Conservation (phyloP, 1,284 basidiomycete species). For the Polyporus tsugae region DNA sequence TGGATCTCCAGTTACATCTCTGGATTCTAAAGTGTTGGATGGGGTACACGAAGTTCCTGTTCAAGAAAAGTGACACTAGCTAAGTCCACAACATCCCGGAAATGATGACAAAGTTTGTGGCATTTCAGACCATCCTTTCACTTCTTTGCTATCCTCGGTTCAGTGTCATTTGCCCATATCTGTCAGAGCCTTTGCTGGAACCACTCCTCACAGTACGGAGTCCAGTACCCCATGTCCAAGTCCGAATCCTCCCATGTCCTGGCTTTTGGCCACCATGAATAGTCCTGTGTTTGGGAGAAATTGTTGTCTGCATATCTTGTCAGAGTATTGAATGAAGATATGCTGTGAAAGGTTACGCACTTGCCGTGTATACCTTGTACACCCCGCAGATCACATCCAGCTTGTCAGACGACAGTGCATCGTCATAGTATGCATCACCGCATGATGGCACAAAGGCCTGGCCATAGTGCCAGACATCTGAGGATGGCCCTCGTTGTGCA, state of each 20-base stretch:
- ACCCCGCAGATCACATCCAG: not conserved
- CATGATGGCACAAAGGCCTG: not conserved
- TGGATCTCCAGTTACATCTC: too few species aligned
- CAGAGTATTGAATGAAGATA: too few species aligned
- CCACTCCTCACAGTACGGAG: constrained; percentile 35
- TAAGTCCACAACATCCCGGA: too few species aligned
- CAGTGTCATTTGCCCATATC: too few species aligned
- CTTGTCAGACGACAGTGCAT: not conserved
- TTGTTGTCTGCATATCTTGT: constrained; percentile 4
- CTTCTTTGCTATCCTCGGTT: not conserved
- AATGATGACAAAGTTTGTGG: not conserved
- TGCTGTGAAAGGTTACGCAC: too few species aligned
- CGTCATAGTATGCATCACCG: not conserved
- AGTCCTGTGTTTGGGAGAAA: constrained; percentile 21
- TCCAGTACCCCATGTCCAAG: constrained; percentile 38
- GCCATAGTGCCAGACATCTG: not conserved
- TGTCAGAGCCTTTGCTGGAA: not conserved
- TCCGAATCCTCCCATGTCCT: constrained; percentile 29
- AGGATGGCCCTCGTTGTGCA: constrained; percentile 11
- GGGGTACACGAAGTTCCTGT: not conserved
- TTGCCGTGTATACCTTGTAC: not conserved
- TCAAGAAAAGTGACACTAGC: not conserved
- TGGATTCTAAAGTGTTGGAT: too few species aligned
- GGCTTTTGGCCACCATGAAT: constrained; percentile 43
- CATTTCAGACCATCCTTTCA: not conserved